phyloP scores from a whole-genome alignment of 1,139 yeast species.

The Debaryomyces coudertii region DNA sequence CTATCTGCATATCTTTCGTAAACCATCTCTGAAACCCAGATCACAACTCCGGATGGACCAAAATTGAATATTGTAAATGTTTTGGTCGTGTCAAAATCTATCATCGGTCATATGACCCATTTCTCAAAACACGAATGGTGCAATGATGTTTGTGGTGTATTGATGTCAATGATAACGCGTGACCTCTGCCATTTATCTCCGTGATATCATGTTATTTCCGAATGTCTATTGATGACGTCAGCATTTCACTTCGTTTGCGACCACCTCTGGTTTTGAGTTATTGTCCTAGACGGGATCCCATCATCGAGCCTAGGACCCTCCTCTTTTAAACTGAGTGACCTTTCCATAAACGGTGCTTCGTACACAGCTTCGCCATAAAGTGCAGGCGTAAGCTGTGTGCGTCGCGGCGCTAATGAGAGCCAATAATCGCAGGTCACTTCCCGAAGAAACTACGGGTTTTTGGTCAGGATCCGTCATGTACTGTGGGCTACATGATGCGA shows the following conservation, averaged over 20 bases:
- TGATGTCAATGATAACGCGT: neutral
- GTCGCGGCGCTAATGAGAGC: neutral
- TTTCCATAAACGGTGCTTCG: neutral
- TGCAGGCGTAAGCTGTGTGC: neutral
- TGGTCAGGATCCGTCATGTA: neutral
- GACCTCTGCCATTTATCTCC: neutral
- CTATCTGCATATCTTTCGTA: too few relatives aligned
- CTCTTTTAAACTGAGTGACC: neutral
- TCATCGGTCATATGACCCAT: neutral
- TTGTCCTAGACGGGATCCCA: neutral
- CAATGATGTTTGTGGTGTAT: neutral
- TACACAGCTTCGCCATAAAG: neutral
- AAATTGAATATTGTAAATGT: too few relatives aligned
- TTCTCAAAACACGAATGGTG: neutral
- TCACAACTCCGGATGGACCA: too few relatives aligned
- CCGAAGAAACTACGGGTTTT: neutral
- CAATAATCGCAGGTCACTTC: neutral
- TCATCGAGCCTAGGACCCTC: neutral
- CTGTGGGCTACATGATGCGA: neutral
- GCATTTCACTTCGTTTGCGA: neutral
- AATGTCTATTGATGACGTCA: neutral
- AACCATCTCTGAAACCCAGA: too few relatives aligned
- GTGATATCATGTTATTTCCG: neutral
- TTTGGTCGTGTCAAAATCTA: neutral
- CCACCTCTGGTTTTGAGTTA: neutral